A percentile compares a stretch with the other conserved stretches of the same genome.
Conservation (phyloP, 1,284 basidiomycete species). For the Ceratobasidium sp. region DNA sequence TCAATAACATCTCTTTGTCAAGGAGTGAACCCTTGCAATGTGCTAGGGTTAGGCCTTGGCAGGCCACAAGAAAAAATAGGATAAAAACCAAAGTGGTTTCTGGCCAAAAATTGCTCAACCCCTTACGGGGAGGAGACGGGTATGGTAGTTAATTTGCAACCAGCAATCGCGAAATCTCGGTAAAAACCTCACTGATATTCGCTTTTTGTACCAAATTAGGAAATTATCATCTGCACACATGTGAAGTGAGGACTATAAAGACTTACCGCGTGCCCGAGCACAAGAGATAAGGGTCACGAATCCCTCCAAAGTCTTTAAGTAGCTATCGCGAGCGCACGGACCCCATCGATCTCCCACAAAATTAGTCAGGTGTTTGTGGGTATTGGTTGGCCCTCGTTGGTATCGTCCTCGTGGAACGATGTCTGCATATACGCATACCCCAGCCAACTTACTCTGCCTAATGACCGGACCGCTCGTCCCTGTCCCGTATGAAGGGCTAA, state of each 20-base stretch:
- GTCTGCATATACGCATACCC: not conserved
- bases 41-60: slow-evolving; percentile 38
- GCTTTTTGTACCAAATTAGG: slow-evolving; percentile 55
- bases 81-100: slow-evolving; percentile 15
- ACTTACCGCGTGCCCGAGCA: slow-evolving; percentile 81
- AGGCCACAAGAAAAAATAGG: slow-evolving; percentile 3
- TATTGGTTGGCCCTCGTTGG: slow-evolving; percentile 21
- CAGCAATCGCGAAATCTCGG: slow-evolving; percentile 93
- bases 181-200: slow-evolving; percentile 92
- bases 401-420: not conserved
- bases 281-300: slow-evolving; percentile 72
- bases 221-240: too few species aligned
- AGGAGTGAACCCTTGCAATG: too few species aligned
- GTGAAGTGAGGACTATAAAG: too few species aligned
- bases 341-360: slow-evolving; percentile 1
- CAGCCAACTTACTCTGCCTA: not conserved
- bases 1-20: too few species aligned
- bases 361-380: slow-evolving; percentile 37
- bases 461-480: slow-evolving; percentile 8
- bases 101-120: slow-evolving; percentile 82
- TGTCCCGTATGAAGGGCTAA: slow-evolving; percentile 10
- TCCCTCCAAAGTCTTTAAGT: not conserved
- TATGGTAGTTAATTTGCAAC: slow-evolving; percentile 94
- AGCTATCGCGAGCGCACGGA: slow-evolving; percentile 36
- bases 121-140: slow-evolving; percentile 78